Evolutionary conservation across 176 grass and related monocot genomes (phyloP), one percentile per base, ranked within the genome.

Genomic region (Areca catechu): DNA sequence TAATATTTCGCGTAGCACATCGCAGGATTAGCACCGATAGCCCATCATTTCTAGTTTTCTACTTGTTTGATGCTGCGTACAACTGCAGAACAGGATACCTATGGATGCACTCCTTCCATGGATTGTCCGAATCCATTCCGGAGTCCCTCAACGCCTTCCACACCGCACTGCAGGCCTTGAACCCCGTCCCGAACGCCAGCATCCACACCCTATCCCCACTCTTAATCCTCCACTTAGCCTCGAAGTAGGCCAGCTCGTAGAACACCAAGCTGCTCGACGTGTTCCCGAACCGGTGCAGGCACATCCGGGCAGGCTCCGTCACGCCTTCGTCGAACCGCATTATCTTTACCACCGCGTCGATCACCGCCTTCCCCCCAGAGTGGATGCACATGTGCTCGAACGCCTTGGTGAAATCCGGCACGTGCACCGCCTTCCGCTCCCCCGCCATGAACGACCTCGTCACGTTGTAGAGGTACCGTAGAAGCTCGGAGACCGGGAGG

Each of bases 301-400:
- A 76, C 7, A 87, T 81, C 4, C 90, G 20, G 15, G 90, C 85
- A 19, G 82, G 81, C 73, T 89, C 90, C 48, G 86, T 80, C 1
- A 89, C 82, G 2, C 2, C 0, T 0, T 48, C 69, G 0, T 69
- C 69, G 49, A 95, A 77, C 63, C 67, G 66, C 90, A 89, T 81
- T 5, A 95, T 76, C 79, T 82, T 70, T 53, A 57, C 79, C 50
- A 95, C 82, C 23, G 79, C 52, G 60, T 86, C 79, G 71, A 95
- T 95, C 73, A 95, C 85, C 51, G 90, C 90, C 73, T 95, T 95
- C 27, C 90, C 85, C 12, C 90, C 85, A 0, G 85, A 72, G 62
- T 95, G 85, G 69, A 95, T 77, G 85, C 90, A 95, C 58, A 95
- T 86, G 79, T 95, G 90, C 73, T 89, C 82, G 73, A 95, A 95